phyloP scores from a whole-genome alignment of 371 early-diverging fungal genomes.

The Amoeboaphelidium protococcarum region DNA sequence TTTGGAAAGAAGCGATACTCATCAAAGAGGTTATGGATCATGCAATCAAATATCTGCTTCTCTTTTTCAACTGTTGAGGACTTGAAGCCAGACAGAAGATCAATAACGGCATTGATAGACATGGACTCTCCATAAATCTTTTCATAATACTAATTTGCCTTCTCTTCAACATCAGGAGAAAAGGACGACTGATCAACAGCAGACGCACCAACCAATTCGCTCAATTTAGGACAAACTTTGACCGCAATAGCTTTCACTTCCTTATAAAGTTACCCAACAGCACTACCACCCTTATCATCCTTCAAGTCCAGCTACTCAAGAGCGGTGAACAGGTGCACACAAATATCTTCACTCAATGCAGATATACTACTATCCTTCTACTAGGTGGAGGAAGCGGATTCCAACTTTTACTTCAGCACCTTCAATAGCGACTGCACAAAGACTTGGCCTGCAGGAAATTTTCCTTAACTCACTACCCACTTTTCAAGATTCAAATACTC shows the following conservation, averaged over 20 bases:
- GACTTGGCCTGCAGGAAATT: too few relatives aligned
- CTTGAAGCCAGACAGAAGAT: conserved; percentile 33
- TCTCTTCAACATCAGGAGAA: conserved; percentile 35
- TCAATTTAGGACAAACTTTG: too few relatives aligned
- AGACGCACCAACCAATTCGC: too few relatives aligned
- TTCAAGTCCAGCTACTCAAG: too few relatives aligned
- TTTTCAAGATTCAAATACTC: conserved; percentile 60
- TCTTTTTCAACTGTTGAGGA: conserved; percentile 34
- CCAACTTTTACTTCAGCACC: conserved; percentile 39
- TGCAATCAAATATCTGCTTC: conserved; percentile 45
- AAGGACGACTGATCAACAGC: too few relatives aligned
- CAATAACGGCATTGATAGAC: conserved; percentile 39
- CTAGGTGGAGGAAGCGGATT: conserved; percentile 11
- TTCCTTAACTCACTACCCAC: conserved; percentile 59
- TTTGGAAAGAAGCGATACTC: conserved; percentile 76
- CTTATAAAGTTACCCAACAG: not conserved
- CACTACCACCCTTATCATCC: not conserved
- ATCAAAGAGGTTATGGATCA: conserved; percentile 65
- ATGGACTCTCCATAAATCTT: conserved; percentile 46
- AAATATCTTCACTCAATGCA: conserved; percentile 6
- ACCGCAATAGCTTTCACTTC: too few relatives aligned
- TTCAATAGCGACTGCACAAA: conserved; percentile 46
- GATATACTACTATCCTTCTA: conserved; percentile 2
- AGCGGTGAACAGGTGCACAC: too few relatives aligned
- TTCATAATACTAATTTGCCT: conserved; percentile 45